These are phyloP conservation scores for Saccharomyces paradoxus DNA, from an alignment of 805 yeast species.

Conservation along the genomic window DNA sequence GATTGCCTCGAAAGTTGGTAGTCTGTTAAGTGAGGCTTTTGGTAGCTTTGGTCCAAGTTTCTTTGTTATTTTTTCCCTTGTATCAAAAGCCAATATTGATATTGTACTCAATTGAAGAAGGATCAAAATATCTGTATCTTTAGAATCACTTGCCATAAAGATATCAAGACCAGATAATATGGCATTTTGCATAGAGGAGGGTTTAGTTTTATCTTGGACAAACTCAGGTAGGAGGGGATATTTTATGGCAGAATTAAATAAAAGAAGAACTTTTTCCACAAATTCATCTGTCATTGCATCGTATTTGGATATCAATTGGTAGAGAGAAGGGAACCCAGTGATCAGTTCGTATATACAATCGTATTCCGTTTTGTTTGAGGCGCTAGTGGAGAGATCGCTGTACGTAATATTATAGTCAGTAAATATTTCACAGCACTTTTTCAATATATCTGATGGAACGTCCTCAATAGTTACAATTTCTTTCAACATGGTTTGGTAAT, in stretches of 20 bases:
- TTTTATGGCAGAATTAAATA: constrained; percentile 57
- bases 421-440: constrained; percentile 46
- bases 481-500: constrained; percentile 47
- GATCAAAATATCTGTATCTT: constrained; percentile 37
- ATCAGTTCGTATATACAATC: constrained; percentile 52
- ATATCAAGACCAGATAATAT: constrained; percentile 43
- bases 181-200: constrained; percentile 56
- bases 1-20: constrained; percentile 58
- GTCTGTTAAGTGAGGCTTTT: constrained; percentile 29
- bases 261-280: constrained; percentile 44
- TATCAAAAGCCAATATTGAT: constrained; percentile 52
- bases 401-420: constrained; percentile 37
- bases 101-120: constrained; percentile 49
- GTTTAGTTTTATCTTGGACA: constrained; percentile 44
- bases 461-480: constrained; percentile 34
- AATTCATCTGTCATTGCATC: constrained; percentile 28
- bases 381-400: constrained; percentile 30
- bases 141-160: constrained; percentile 25
- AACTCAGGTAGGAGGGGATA: constrained; percentile 64
- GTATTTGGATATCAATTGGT: constrained; percentile 30
- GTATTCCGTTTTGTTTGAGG: constrained; percentile 38
- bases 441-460: constrained; percentile 26
- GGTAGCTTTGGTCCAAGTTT: constrained; percentile 39
- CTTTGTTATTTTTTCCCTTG: constrained; percentile 47
- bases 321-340: constrained; percentile 43